A percentile compares a stretch with the other conserved stretches of the same genome.
Conservation (phyloP, 2,329 filamentous ascomycete species). For the Trichoderma harzianum region DNA sequence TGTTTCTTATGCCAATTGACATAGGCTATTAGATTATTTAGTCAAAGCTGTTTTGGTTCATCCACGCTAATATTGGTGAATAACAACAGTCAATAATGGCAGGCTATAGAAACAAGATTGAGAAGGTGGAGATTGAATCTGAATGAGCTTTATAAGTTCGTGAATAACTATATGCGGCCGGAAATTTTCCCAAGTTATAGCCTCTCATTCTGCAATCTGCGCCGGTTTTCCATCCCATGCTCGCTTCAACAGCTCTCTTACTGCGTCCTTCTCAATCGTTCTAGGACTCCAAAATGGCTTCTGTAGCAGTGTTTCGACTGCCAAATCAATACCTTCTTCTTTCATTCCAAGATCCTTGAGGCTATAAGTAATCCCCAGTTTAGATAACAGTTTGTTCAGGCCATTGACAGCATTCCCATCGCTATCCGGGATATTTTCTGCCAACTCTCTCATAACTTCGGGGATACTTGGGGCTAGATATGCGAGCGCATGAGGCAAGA, state of each 20-base stretch:
- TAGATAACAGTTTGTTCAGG: slow-evolving; percentile 53
- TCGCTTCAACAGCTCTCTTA: slow-evolving; percentile 55
- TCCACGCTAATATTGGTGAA: too few species aligned
- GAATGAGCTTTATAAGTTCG: background rate
- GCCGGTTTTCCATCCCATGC: slow-evolving; percentile 56
- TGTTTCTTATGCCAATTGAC: background rate
- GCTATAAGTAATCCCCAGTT: slow-evolving; percentile 50
- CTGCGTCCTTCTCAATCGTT: slow-evolving; percentile 46
- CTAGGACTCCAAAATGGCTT: slow-evolving; percentile 61
- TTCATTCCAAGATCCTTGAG: slow-evolving; percentile 56
- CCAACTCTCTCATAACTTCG: slow-evolving; percentile 50
- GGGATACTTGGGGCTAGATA: slow-evolving; percentile 58
- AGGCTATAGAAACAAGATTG: too few species aligned
- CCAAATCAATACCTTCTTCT: slow-evolving; percentile 58
- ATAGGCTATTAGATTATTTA: too few species aligned
- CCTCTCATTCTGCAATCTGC: background rate
- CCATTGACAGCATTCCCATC: slow-evolving; percentile 57
- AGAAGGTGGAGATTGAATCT: background rate
- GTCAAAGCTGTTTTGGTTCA: too few species aligned
- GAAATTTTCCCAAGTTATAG: background rate
- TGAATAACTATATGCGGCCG: background rate
- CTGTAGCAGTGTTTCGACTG: slow-evolving; percentile 54
- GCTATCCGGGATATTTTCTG: slow-evolving; percentile 51
- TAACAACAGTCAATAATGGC: too few species aligned
- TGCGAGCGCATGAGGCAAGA: slow-evolving; percentile 60